phyloP scores from a whole-genome alignment of 169 alveolate species.

The Plasmodium falciparum region DNA sequence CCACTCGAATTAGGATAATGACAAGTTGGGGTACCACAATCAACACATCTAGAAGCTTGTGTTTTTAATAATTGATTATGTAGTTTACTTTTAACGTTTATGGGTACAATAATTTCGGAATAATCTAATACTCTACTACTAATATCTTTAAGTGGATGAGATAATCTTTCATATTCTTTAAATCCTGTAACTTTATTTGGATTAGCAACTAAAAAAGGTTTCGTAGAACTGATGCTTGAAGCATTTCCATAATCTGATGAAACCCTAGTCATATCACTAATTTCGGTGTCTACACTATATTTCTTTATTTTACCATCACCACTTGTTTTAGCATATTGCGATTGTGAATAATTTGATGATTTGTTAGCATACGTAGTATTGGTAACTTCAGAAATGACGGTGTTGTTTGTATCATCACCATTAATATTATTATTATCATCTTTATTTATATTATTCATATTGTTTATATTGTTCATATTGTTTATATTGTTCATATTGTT shows the following conservation, averaged over 20 bases:
- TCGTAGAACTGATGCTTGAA: conserved; percentile 4
- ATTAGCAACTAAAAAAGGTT: conserved; percentile 74
- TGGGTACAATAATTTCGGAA: conserved; percentile 76
- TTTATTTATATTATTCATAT: not conserved
- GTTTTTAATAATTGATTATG: conserved; percentile 79
- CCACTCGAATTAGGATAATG: conserved; percentile 83
- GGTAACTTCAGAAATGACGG: too few relatives aligned
- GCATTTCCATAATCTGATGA: conserved; percentile 1
- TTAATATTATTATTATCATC: not conserved
- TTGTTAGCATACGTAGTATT: not conserved
- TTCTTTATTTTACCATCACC: not conserved
- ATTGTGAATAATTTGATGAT: too few relatives aligned
- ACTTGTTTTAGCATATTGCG: not conserved
- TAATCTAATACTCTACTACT: conserved; percentile 75
- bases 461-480: too few relatives aligned
- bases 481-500: not conserved
- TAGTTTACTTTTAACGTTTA: conserved; percentile 67
- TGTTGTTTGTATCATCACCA: not conserved
- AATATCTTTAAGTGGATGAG: conserved; percentile 72
- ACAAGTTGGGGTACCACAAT: conserved; percentile 87
- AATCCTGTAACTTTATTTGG: conserved; percentile 78
- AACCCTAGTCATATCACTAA: not conserved
- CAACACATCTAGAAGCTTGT: conserved; percentile 85
- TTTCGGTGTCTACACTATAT: conserved; percentile 14
- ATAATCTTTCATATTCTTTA: conserved; percentile 75